These are phyloP conservation scores for Raddia guianensis DNA, from an alignment of 176 grass and related monocot species.

Conservation along the genomic window DNA sequence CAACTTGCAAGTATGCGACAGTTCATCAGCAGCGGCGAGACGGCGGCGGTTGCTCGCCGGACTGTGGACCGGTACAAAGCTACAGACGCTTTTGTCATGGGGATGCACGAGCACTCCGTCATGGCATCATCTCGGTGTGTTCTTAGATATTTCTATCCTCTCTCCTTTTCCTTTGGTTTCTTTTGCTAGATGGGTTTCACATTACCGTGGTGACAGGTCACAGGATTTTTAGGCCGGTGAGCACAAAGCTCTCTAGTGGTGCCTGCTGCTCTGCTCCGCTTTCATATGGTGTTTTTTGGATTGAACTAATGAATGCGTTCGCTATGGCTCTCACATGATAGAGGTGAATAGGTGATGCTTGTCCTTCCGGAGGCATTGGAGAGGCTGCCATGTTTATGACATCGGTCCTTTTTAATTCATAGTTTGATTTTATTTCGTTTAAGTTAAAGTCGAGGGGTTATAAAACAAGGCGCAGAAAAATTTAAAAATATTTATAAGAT, in stretches of 20 bases:
- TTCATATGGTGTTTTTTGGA: not conserved
- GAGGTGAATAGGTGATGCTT: constrained; percentile 37
- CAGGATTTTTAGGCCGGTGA: constrained; percentile 26
- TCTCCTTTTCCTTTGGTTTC: constrained; percentile 24
- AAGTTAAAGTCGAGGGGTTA: too few relatives aligned
- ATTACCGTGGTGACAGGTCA: constrained; percentile 37
- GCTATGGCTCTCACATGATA: constrained; percentile 42
- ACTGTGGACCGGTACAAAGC: constrained; percentile 20
- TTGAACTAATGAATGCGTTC: constrained; percentile 21
- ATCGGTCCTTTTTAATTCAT: too few relatives aligned
- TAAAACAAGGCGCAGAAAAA: too few relatives aligned
- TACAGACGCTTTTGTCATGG: constrained; percentile 14
- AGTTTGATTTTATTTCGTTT: too few relatives aligned
- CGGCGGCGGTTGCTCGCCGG: constrained; percentile 32
- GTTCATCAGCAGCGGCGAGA: not conserved
- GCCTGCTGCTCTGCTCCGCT: not conserved
- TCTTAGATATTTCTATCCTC: not conserved
- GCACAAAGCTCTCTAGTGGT: too few relatives aligned
- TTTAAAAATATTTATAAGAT: too few relatives aligned
- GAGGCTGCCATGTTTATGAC: constrained; percentile 18
- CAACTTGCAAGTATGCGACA: too few relatives aligned
- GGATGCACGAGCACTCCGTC: constrained; percentile 16
- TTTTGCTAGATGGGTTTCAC: constrained; percentile 14
- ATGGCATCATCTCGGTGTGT: not conserved
- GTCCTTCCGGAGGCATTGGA: not conserved